Evolutionary conservation across 805 yeast species (phyloP).

Genomic region (Nakazawaea ernobii): DNA sequence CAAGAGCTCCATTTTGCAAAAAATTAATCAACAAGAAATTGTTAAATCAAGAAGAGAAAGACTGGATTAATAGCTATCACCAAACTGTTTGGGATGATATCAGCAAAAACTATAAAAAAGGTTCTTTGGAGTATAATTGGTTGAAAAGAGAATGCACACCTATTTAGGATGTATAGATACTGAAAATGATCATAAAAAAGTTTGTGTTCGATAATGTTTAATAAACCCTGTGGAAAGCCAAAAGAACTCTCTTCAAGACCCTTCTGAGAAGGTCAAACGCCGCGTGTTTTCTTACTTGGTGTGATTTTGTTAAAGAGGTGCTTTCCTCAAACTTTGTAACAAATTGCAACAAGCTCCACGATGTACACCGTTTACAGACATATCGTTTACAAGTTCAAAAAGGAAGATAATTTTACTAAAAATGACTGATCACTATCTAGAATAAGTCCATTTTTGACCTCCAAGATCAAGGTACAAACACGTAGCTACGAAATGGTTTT

Average conservation of each 20-base stretch:
- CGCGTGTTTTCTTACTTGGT: not conserved
- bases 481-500: too few relatives aligned
- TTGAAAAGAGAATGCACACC: constrained; percentile 34
- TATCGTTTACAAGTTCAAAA: too few relatives aligned
- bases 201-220: not conserved
- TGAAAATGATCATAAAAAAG: not conserved
- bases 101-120: constrained; percentile 29
- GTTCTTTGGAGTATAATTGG: constrained; percentile 39
- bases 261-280: too few relatives aligned
- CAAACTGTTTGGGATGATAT: constrained; percentile 38
- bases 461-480: too few relatives aligned
- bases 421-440: too few relatives aligned
- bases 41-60: constrained; percentile 39
- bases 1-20: constrained; percentile 52
- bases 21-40: constrained; percentile 40
- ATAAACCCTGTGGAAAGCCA: not conserved
- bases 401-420: too few relatives aligned
- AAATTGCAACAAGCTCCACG: not conserved
- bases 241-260: too few relatives aligned
- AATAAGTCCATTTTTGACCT: not conserved
- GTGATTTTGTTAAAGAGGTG: too few relatives aligned
- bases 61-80: constrained; percentile 48
- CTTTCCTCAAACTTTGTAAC: too few relatives aligned
- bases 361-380: too few relatives aligned
- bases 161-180: not conserved